Conservation (phyloP, 331 rosid species). For the Ulmus americana region DNA sequence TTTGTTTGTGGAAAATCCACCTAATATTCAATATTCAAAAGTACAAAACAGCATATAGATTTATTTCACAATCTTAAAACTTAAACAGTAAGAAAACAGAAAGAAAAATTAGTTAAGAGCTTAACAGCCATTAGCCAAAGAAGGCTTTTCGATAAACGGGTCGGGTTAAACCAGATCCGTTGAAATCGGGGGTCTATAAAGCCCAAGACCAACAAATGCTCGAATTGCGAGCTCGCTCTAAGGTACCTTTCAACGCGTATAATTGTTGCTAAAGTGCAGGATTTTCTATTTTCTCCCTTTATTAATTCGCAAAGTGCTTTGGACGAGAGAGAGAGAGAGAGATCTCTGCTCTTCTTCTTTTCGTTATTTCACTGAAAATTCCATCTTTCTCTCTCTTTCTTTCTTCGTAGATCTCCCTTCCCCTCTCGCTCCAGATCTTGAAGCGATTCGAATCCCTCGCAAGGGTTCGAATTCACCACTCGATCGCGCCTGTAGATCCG, state of each 20-base stretch:
- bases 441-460: constrained; percentile 42
- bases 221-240: neutral
- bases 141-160: neutral
- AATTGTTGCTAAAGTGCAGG: neutral
- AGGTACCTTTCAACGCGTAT: constrained; percentile 25
- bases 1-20: no score
- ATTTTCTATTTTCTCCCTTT: neutral
- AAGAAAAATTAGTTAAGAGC: neutral
- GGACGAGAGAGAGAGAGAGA: constrained; percentile 11
- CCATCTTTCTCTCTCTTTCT: constrained; percentile 21
- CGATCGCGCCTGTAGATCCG: constrained; percentile 43
- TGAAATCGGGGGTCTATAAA: constrained; percentile 7
- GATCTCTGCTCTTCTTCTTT: constrained; percentile 17
- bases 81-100: neutral
- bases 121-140: neutral
- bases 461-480: constrained; percentile 23
- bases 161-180: constrained; percentile 11
- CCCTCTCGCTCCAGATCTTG: constrained; percentile 55
- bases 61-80: no score
- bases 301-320: constrained; percentile 16
- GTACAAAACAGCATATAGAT: no score
- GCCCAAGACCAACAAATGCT: neutral
- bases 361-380: constrained; percentile 23
- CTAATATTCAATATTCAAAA: no score
- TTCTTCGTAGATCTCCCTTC: constrained; percentile 41